Evolutionary conservation across 306 rosid species (phyloP), one percentile per base, ranked within the genome.

Genomic region (Prunus mongolica): DNA sequence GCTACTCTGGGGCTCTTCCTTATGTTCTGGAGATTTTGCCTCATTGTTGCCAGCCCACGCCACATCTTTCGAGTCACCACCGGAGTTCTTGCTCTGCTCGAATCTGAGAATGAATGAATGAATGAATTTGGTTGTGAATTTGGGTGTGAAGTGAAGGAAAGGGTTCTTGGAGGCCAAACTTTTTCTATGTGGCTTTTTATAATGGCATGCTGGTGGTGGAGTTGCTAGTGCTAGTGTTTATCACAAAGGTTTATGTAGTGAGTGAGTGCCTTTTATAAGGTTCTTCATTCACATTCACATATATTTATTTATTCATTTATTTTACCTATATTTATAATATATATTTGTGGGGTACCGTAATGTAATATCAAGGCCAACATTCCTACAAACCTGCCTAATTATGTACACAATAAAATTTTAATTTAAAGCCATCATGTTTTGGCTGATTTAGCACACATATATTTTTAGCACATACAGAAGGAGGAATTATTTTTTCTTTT

Each of bases 1-100:
- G 96, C 97, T 8, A 94, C 96, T 81, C 87, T 86, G 11, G 93
- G 88, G 27, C 91, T 87, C 78, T 94, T 94, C 69, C 81, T 90
- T 55, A 85, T 76, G 76, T 62, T 86, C 25, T 86, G 83, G 28
- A 90, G 70, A 79, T 87, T 90, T 58, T 86, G 89, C 68, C 80
- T 71, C 78, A 88, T 72, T 75, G 80, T 76, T 6, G 76, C 79
- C 14, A 92, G 19, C 74, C 85, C 2, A 44, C 82, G 80, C 85
- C 79, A 72, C 91, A 88, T 84, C 46, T 45, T 63, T n/a, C 45
- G 3, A 28, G 15, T 63, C 65, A 27, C 45, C 22, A 13, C 6
- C 9, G 38, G 65, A 60, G 27, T 28, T 28, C 65, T 13, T 60
- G 34, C 34, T 34, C 44, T 6, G 65, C 65, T 8, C 10, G 52